Evolutionary conservation across 2,329 filamentous ascomycete species (phyloP).

Genomic region (Eurotiales sp.): DNA sequence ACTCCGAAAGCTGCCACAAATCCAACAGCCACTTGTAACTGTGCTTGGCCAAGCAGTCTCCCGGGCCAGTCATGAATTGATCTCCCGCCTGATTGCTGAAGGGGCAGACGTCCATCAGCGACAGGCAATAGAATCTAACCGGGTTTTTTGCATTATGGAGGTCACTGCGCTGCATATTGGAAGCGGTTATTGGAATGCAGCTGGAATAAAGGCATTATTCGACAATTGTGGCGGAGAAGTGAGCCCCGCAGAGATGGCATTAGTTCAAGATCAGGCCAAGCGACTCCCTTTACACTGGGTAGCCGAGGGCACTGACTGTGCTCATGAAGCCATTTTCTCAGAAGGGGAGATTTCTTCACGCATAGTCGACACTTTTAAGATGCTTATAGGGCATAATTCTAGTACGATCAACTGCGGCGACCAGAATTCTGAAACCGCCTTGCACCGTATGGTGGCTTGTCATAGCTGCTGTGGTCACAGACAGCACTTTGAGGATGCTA

Average conservation of each 20-base stretch:
- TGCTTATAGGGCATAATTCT: constrained; percentile 19
- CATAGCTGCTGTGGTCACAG: constrained; percentile 15
- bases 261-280: not conserved
- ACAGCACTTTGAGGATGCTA: constrained; percentile 12
- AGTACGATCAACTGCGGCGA: constrained; percentile 19
- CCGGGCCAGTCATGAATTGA: constrained; percentile 14
- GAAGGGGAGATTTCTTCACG: constrained; percentile 2
- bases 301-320: constrained; percentile 12
- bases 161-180: constrained; percentile 3
- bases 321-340: constrained; percentile 11
- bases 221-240: constrained; percentile 16
- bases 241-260: constrained; percentile 12
- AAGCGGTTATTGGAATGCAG: constrained; percentile 8
- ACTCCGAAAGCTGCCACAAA: not conserved
- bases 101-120: constrained; percentile 17
- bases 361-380: constrained; percentile 18
- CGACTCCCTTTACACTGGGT: constrained; percentile 19
- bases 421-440: constrained; percentile 17
- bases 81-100: constrained; percentile 17
- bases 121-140: not conserved
- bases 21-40: not conserved
- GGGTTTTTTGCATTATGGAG: not conserved
- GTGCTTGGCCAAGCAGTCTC: constrained; percentile 14
- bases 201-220: constrained; percentile 1
- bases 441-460: constrained; percentile 17